phyloP scores from a whole-genome alignment of 306 rosid genomes.

The Acacia crassicarpa region DNA sequence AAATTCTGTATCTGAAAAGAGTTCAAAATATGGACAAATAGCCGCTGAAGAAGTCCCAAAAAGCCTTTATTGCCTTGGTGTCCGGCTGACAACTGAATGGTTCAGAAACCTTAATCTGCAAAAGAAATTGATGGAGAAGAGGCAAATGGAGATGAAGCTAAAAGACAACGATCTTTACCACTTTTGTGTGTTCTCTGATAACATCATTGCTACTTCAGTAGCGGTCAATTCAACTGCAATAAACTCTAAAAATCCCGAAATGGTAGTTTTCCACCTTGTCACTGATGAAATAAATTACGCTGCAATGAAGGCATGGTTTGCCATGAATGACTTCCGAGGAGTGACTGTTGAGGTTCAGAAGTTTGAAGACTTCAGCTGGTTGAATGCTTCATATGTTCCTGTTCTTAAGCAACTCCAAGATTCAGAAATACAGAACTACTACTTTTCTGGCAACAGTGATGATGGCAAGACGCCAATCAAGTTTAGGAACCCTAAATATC shows the following conservation, averaged over 20 bases:
- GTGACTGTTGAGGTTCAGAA: slow-evolving; percentile 76
- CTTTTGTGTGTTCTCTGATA: slow-evolving; percentile 85
- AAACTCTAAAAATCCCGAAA: slow-evolving; percentile 63
- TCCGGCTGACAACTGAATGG: slow-evolving; percentile 80
- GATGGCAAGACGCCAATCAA: slow-evolving; percentile 81
- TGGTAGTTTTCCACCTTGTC: slow-evolving; percentile 79
- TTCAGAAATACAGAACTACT: slow-evolving; percentile 82
- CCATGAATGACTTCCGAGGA: slow-evolving; percentile 64
- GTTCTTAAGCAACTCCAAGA: slow-evolving; percentile 96
- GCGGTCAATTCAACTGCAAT: slow-evolving; percentile 84
- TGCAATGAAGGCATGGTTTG: slow-evolving; percentile 90
- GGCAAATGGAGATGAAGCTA: slow-evolving; percentile 62
- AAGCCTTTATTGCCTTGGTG: slow-evolving; percentile 85
- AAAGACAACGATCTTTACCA: slow-evolving; percentile 69
- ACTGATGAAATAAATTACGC: slow-evolving; percentile 84
- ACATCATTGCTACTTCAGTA: slow-evolving; percentile 85
- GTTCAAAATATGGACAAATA: slow-evolving; percentile 86
- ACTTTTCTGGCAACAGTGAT: slow-evolving; percentile 72
- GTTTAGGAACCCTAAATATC: slow-evolving; percentile 88
- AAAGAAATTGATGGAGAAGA: slow-evolving; percentile 57
- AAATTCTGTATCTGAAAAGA: slow-evolving; percentile 75
- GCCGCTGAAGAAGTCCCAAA: slow-evolving; percentile 96
- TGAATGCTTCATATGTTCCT: slow-evolving; percentile 90
- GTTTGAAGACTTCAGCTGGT: slow-evolving; percentile 80
- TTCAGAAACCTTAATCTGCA: slow-evolving; percentile 53